Evolutionary conservation across 2,329 filamentous ascomycete species (phyloP).

Genomic region (Juglanconis sp.): DNA sequence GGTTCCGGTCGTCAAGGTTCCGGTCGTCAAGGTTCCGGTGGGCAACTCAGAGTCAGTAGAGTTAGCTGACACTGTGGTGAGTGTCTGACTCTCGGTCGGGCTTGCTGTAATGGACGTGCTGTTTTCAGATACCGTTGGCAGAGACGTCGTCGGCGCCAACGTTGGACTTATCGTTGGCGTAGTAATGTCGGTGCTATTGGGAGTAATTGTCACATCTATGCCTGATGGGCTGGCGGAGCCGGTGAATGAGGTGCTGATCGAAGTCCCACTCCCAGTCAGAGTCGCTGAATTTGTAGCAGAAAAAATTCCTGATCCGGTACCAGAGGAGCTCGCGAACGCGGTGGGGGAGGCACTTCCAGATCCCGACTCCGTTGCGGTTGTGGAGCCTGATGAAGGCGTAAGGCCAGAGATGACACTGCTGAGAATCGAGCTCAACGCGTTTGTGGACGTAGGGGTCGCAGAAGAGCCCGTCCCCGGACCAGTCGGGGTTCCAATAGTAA

Average conservation of each 20-base stretch:
- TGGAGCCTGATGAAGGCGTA: not conserved
- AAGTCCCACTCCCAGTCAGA: not conserved
- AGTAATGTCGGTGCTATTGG: constrained; percentile 15
- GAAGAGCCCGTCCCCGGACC: constrained; percentile 5
- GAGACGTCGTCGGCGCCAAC: not conserved
- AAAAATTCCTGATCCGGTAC: not conserved
- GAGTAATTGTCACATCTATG: constrained; percentile 8
- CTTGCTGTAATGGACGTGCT: not conserved
- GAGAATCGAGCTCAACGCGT: constrained; percentile 9
- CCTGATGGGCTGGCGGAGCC: not conserved
- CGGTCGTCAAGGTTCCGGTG: constrained; percentile 8
- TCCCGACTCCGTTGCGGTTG: not conserved
- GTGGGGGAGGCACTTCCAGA: not conserved
- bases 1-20: not conserved
- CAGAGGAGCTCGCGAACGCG: not conserved
- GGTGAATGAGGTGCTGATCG: not conserved
- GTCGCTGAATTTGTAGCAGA: not conserved
- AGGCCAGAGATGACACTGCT: constrained; percentile 3
- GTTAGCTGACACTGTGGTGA: constrained; percentile 9
- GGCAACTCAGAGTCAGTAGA: constrained; percentile 5
- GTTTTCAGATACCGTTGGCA: not conserved
- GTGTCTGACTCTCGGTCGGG: constrained; percentile 2
- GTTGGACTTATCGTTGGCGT: not conserved
- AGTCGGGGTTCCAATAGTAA: constrained; percentile 8
- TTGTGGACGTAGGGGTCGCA: not conserved